Percentiles rank a stretch among this genome's conserved stretches.
These are phyloP conservation scores for Madurella fahalii DNA, from an alignment of 2,329 filamentous ascomycete species.

Conservation along the genomic window DNA sequence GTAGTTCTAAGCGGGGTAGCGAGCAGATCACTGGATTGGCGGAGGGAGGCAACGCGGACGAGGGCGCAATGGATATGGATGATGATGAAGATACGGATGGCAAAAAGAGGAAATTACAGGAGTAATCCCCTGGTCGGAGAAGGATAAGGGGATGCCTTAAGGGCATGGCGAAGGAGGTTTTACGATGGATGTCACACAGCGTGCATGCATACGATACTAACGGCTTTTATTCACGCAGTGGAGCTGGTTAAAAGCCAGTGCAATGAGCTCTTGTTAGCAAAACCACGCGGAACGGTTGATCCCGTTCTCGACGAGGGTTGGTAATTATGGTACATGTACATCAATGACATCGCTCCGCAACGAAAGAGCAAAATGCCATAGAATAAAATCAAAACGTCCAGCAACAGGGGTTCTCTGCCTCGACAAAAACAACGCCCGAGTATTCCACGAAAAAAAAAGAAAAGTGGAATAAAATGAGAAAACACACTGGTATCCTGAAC, in stretches of 20 bases:
- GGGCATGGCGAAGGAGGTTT: background rate
- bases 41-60: constrained; percentile 29
- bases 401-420: too few relatives aligned
- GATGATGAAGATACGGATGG: constrained; percentile 34
- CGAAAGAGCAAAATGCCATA: too few relatives aligned
- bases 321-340: too few relatives aligned
- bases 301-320: too few relatives aligned
- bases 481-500: constrained; percentile 20
- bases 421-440: too few relatives aligned
- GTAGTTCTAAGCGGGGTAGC: constrained; percentile 29
- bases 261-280: too few relatives aligned
- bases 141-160: background rate
- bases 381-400: too few relatives aligned
- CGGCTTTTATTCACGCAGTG: background rate
- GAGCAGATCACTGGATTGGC: constrained; percentile 22
- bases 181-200: background rate
- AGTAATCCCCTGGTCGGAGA: background rate
- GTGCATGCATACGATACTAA: too few relatives aligned
- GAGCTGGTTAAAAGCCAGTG: too few relatives aligned
- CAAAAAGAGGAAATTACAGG: constrained; percentile 35
- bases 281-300: too few relatives aligned
- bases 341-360: too few relatives aligned
- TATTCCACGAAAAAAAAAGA: too few relatives aligned
- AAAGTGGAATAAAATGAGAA: background rate
- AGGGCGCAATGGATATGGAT: constrained; percentile 55